Conservation (phyloP, 2,329 filamentous ascomycete species). For the Tolypocladium capitatum region DNA sequence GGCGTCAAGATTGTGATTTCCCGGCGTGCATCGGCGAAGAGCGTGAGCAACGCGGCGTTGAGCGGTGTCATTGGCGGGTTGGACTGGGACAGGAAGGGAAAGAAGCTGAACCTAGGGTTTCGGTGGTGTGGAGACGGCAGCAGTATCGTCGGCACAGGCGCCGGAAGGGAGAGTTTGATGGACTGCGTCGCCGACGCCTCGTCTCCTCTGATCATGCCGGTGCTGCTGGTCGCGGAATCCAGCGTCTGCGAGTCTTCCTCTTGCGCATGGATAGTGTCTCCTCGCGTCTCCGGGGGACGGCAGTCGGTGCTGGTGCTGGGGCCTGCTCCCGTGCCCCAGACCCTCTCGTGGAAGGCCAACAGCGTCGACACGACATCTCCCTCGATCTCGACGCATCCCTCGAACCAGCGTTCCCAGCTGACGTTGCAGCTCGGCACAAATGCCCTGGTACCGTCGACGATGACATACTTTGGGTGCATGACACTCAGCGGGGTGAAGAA, state of each 20-base stretch:
- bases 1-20: constrained; percentile 62
- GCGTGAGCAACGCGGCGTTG: constrained; percentile 48
- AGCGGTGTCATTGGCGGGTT: constrained; percentile 50
- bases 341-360: constrained; percentile 49
- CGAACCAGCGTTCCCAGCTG: constrained; percentile 80
- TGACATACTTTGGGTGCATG: constrained; percentile 77
- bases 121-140: constrained; percentile 62
- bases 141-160: constrained; percentile 41
- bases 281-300: background rate
- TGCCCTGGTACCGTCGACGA: constrained; percentile 54
- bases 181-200: constrained; percentile 16
- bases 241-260: background rate
- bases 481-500: constrained; percentile 73
- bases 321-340: constrained; percentile 41
- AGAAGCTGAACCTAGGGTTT: constrained; percentile 49
- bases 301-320: background rate
- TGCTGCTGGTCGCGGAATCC: constrained; percentile 3
- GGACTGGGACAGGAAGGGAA: constrained; percentile 39
- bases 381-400: constrained; percentile 56
- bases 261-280: background rate
- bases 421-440: constrained; percentile 73
- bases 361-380: constrained; percentile 51
- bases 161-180: constrained; percentile 10
- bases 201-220: constrained; percentile 5
- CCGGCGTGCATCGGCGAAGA: constrained; percentile 43